These are phyloP conservation scores for Sonneratia alba DNA, from an alignment of 345 rosid species.

Conservation along the genomic window DNA sequence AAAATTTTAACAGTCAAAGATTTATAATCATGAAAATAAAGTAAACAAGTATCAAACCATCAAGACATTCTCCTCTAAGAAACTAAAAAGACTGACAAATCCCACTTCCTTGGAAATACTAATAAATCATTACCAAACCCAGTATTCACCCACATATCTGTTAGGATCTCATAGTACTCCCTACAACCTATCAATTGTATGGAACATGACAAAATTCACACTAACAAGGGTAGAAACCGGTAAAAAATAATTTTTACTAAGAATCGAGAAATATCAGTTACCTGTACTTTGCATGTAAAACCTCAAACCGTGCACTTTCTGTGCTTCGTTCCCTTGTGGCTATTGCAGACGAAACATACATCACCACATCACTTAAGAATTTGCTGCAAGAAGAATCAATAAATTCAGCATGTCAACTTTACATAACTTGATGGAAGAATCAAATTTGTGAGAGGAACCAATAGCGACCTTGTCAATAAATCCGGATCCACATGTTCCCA, in stretches of 20 bases:
- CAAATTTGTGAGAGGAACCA: neutral
- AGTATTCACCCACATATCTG: neutral
- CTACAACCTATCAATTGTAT: neutral
- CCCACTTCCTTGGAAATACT: neutral
- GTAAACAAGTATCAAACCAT: neutral
- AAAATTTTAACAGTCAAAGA: neutral
- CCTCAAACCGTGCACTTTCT: conserved; percentile 92
- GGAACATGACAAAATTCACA: too few relatives aligned
- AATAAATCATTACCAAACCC: neutral
- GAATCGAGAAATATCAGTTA: conserved; percentile 14
- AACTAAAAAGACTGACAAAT: neutral
- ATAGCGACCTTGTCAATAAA: conserved; percentile 66
- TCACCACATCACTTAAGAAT: conserved; percentile 71
- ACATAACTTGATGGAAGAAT: neutral
- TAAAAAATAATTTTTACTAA: neutral
- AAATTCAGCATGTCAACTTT: conserved; percentile 1
- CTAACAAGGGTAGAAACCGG: too few relatives aligned
- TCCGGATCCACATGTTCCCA: conserved; percentile 86
- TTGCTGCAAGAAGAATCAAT: conserved; percentile 48
- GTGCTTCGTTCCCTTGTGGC: conserved; percentile 83
- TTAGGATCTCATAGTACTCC: neutral
- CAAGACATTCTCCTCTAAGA: neutral
- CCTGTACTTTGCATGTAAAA: conserved; percentile 76
- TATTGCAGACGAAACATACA: conserved; percentile 86
- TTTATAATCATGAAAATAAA: neutral